phyloP scores from a whole-genome alignment of 2,329 filamentous ascomycete genomes.

The Exutisphaerella laricina region DNA sequence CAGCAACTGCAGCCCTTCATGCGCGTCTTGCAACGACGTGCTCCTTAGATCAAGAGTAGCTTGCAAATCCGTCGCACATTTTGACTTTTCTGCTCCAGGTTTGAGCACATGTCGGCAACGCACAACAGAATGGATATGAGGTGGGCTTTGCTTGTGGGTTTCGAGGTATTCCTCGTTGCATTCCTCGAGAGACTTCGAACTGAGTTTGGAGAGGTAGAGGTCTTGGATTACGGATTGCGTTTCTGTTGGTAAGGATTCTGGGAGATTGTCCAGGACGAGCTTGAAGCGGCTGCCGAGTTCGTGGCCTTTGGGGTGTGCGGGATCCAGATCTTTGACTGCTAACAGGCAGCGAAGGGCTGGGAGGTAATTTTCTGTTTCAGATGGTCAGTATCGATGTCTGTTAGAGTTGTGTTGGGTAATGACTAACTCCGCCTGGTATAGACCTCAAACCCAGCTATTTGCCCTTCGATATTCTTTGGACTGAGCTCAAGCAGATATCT shows the following conservation, averaged over 20 bases:
- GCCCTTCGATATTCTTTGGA: slow-evolving; percentile 72
- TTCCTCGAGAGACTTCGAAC: slow-evolving; percentile 46
- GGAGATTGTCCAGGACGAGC: slow-evolving; percentile 37
- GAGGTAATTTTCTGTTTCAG: slow-evolving; percentile 65
- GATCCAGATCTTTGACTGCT: slow-evolving; percentile 63
- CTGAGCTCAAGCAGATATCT: slow-evolving; percentile 74
- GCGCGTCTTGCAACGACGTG: slow-evolving; percentile 53
- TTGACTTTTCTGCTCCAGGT: slow-evolving; percentile 46
- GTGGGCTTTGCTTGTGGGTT: slow-evolving; percentile 56
- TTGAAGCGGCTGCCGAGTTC: slow-evolving; percentile 67
- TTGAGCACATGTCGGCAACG: slow-evolving; percentile 56
- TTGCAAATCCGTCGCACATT: slow-evolving; percentile 59
- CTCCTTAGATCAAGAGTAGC: slow-evolving; percentile 50
- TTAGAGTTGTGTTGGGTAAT: not conserved
- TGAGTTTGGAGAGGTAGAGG: slow-evolving; percentile 51
- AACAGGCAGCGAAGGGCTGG: slow-evolving; percentile 82
- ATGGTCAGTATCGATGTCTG: slow-evolving; percentile 8
- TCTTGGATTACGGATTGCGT: slow-evolving; percentile 65
- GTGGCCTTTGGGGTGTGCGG: slow-evolving; percentile 65
- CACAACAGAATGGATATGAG: slow-evolving; percentile 60
- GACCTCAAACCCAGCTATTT: slow-evolving; percentile 84
- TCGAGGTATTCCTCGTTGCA: slow-evolving; percentile 63
- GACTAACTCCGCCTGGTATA: slow-evolving; percentile 74
- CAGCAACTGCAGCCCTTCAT: slow-evolving; percentile 49
- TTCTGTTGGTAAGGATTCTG: slow-evolving; percentile 58